These are phyloP conservation scores for Exophiala sp. DNA, from an alignment of 2,329 filamentous ascomycete genomes.

Conservation along the genomic window DNA sequence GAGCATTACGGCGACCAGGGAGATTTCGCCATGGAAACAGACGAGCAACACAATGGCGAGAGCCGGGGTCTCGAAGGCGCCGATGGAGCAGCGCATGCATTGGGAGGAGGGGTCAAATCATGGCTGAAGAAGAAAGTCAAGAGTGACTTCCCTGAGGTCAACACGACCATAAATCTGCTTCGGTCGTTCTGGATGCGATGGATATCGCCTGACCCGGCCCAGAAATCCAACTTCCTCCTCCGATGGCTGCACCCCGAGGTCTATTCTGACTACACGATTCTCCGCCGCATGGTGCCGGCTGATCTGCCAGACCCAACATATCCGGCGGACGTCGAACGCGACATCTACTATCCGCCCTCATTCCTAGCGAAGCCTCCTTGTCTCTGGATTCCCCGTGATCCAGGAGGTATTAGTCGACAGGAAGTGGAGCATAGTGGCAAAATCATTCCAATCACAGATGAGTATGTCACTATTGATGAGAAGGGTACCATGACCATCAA, in stretches of 20 bases:
- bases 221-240: slow-evolving; percentile 37
- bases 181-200: slow-evolving; percentile 17
- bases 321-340: slow-evolving; percentile 52
- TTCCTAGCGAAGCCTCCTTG: slow-evolving; percentile 57
- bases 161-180: slow-evolving; percentile 2
- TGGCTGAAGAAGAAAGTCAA: slow-evolving; percentile 17
- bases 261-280: slow-evolving; percentile 17
- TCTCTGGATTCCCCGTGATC: slow-evolving; percentile 75
- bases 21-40: slow-evolving; percentile 37
- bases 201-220: slow-evolving; percentile 14
- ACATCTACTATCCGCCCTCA: slow-evolving; percentile 69
- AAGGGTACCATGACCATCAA: slow-evolving; percentile 16
- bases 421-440: slow-evolving; percentile 61
- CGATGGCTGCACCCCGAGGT: slow-evolving; percentile 24
- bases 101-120: slow-evolving; percentile 13
- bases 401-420: slow-evolving; percentile 65
- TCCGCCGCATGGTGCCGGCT: slow-evolving; percentile 21
- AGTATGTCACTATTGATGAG: slow-evolving; percentile 20
- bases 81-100: slow-evolving; percentile 9
- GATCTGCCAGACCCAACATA: slow-evolving; percentile 49
- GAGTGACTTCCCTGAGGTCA: slow-evolving; percentile 11
- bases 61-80: slow-evolving; percentile 18
- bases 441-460: slow-evolving; percentile 19
- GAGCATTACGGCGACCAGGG: slow-evolving; percentile 36
- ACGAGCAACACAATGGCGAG: slow-evolving; percentile 31